Base-by-base conservation (phyloP, 306 rosid genomes). In the Corylus americana region DNA sequence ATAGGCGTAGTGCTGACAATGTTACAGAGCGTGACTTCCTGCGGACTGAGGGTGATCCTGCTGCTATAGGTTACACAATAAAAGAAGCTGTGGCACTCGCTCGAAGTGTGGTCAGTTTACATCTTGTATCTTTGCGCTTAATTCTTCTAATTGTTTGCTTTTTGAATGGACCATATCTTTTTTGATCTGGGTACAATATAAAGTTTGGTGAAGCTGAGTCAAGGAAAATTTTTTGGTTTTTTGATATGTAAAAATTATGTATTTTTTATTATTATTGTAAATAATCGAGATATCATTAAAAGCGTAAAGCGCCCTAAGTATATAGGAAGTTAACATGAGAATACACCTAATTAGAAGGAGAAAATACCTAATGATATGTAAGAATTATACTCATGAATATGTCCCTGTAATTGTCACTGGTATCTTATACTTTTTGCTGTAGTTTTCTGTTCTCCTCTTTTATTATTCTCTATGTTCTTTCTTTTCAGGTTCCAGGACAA, bases 21-120 rank as follows among this genome's bases (percentile, higher is more conserved):
- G 81, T 88, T 73, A 62, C 85, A 47, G 89, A 89, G 55, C 96
- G 96, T 5, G 99, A 95, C 87, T 93, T 83, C 86, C 85, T 95
- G 83, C 90, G 97, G 78, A 86, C 94, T 2, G 99, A 95, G 79
- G 99, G 98, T 55, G 97, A 93, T 78, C 98, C 98, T 35, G 85
- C 92, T 81, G 97, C 96, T 66, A 88, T 89, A 42, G 99, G 99
- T 83, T 95, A 93, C 84, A 91, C 98, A 74, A 89, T 95, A 79
- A 95, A 89, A 85, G 98, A 95, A 86, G 98, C 98, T 37, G 87
- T 90, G 73, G 88, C 87, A 29, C 94, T 93, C 63, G 90, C 96
- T 37, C 86, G 89, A 81, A 95, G 98, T 89, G 97, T 95, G 97
- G 99, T 95, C 48, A 78, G 92, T 87, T 47, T 80, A 76, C 73